Percentiles rank a stretch among this genome's conserved stretches.
Evolutionary conservation across 2,329 filamentous ascomycete genomes (phyloP).

Genomic region (Cercospora sojina): DNA sequence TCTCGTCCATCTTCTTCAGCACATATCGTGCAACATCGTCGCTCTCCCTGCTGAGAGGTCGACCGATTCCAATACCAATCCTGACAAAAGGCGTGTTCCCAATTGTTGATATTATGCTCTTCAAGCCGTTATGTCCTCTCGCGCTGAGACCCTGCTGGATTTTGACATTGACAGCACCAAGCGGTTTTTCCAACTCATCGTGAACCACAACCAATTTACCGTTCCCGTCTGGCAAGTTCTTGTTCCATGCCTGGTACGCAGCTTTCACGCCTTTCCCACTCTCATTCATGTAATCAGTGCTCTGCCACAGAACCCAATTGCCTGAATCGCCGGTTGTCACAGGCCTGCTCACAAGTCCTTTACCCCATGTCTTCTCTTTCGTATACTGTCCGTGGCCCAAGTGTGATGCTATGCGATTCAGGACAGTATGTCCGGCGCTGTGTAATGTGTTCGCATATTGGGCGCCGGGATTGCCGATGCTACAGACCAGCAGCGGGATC

Average conservation of each 20-base stretch:
- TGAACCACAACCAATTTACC: constrained; percentile 73
- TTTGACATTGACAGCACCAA: constrained; percentile 67
- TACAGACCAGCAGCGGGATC: constrained; percentile 70
- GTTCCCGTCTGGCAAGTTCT: constrained; percentile 33
- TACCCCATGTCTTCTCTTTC: constrained; percentile 46
- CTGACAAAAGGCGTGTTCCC: constrained; percentile 73
- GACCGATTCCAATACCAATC: constrained; percentile 83
- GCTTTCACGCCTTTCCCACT: constrained; percentile 69
- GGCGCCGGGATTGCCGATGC: constrained; percentile 77
- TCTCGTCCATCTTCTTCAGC: constrained; percentile 61
- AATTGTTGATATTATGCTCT: constrained; percentile 63
- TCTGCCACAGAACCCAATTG: constrained; percentile 68
- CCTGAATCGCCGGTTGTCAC: constrained; percentile 31
- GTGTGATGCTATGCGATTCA: constrained; percentile 59
- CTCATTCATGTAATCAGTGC: constrained; percentile 78
- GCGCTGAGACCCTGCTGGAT: constrained; percentile 52
- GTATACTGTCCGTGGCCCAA: constrained; percentile 41
- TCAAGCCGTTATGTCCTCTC: constrained; percentile 49
- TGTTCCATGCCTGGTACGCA: constrained; percentile 60
- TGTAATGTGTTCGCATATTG: constrained; percentile 76
- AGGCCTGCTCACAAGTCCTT: constrained; percentile 54
- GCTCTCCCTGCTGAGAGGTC: constrained; percentile 67
- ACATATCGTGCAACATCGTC: constrained; percentile 74
- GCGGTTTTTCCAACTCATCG: constrained; percentile 75
- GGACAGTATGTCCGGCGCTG: constrained; percentile 78